Base-by-base conservation (phyloP, 441 rosid species). In the Syzygium malaccense region DNA sequence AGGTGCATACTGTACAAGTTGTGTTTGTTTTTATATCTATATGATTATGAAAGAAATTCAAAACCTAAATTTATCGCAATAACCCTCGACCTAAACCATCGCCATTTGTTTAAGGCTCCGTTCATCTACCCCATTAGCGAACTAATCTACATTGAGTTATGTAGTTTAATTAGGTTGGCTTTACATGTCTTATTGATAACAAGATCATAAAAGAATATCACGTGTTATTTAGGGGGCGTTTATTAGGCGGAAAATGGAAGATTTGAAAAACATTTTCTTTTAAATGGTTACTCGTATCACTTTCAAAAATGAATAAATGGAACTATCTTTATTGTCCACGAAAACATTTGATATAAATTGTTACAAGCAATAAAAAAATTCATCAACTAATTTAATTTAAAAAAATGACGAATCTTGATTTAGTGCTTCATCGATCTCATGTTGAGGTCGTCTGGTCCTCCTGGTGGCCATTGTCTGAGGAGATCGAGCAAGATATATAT, bases 201-300 rank as follows among this genome's bases (percentile, higher is more conserved):
- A 11, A 32, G 48, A 68, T 18, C 48, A 19, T 32, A 18, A 68
- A 68, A 1, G 7, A 68, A 33, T 33, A 8, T 68, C 45, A 33
- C 0, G 0, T 19, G 0, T 33, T 19, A 32, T 68, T 8, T 19
- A 33, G 5, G 0, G 0, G 9, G 0, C 18, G 4, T 68, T 33
- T 33, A 7, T 0, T 68, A 32, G 0, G 1, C 0, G 0, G 0
- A 33, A 68, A 32, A 66, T 66, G 3, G 8, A 64, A 7, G 4
- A 30, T 60, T 60, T 60, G 17, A 2, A n/a, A n/a, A 28, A 62
- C 14, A 58, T 4, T 2, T 58, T 26, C 14, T 13, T 57, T 57
- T 58, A 7, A 6, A 62, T 30, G 0, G 14, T 62, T 62, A 4
- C 20, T 62, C 9, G 3, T 66, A 18, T 32, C 1, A 18, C 5